Evolutionary conservation across 2,329 filamentous ascomycete species (phyloP).

Genomic region (Aureobasidium melanogenum): DNA sequence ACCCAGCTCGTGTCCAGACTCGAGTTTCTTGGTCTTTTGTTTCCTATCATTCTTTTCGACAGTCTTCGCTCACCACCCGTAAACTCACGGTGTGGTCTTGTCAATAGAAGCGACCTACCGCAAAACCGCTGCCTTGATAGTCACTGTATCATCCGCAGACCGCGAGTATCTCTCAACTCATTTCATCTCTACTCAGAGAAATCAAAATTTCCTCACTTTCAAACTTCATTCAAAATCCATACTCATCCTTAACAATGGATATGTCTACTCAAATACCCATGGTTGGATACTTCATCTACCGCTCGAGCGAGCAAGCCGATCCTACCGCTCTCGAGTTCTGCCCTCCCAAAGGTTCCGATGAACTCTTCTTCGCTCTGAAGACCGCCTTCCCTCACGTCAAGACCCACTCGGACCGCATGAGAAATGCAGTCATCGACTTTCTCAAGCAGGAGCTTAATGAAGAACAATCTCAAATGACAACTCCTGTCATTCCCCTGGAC

Average conservation of each 20-base stretch:
- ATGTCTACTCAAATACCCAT: constrained; percentile 12
- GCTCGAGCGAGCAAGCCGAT: constrained; percentile 26
- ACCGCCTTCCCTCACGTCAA: constrained; percentile 26
- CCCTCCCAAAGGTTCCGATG: constrained; percentile 31
- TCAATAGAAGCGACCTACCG: constrained; percentile 2
- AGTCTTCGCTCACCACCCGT: constrained; percentile 9
- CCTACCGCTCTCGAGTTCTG: constrained; percentile 27
- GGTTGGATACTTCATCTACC: constrained; percentile 27
- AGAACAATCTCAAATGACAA: constrained; percentile 20
- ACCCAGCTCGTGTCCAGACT: constrained; percentile 6
- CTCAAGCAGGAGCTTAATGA: constrained; percentile 26
- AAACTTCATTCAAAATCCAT: not conserved
- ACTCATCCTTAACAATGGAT: not conserved
- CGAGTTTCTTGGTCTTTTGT: not conserved
- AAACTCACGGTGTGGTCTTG: constrained; percentile 2
- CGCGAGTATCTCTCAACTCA: not conserved
- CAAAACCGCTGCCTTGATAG: constrained; percentile 3
- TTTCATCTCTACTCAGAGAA: not conserved
- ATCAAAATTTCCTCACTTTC: constrained; percentile 4
- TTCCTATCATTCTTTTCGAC: constrained; percentile 1
- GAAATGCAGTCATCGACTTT: constrained; percentile 31
- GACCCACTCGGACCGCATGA: constrained; percentile 31
- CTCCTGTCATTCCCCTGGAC: constrained; percentile 14
- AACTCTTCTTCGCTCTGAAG: constrained; percentile 30
- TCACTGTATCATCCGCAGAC: constrained; percentile 3